Evolutionary conservation across 2,329 filamentous ascomycete species (phyloP), one percentile per base, ranked within the genome.

Genomic region (Neonectria hederae): DNA sequence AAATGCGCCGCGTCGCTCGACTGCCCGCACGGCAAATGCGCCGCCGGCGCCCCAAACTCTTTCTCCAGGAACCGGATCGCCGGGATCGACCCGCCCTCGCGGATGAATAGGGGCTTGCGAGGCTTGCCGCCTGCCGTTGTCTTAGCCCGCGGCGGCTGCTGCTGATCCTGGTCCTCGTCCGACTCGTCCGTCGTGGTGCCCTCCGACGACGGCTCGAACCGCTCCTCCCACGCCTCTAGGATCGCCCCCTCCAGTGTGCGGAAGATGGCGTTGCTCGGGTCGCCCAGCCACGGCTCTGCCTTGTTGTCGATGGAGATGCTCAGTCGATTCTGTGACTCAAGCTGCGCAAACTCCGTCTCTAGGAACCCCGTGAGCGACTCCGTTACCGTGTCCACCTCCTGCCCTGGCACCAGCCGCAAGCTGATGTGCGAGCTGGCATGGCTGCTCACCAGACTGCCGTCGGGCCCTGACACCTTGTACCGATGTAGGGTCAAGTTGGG

Each of bases 281-380:
- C 93, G 14, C 96, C 95, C 0, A 99, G 87, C 96, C 96, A 99
- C 0, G 96, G 94, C 75, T 99, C 96, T 0, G 96, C 95, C 79
- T 92, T 91, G 75, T 97, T 96, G 69, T 97, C 94, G 69, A 99
- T 94, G 30, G 89, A 90, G 42, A 99, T 87, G 1, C 85, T 90
- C 38, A 99, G 84, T 6, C 84, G 86, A 74, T 99, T 99, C 65
- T 92, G 90, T 1, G 93, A 95, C 30, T 90, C 89, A 2, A 98
- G 88, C 17, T 85, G 80, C 1, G 83, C 84, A 74, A 97, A 99
- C 69, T 94, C 87, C 13, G 86, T 82, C 51, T 88, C 79, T 0
- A 97, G 83, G 74, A 91, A 97, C 1, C 82, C 76, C 0, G 84
- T 88, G 5, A 99, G 83, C 0, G 86, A 83, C 17, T 85, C 82